Evolutionary conservation across 139 green algal genomes (phyloP).

Genomic region (Asterochloris sp.): DNA sequence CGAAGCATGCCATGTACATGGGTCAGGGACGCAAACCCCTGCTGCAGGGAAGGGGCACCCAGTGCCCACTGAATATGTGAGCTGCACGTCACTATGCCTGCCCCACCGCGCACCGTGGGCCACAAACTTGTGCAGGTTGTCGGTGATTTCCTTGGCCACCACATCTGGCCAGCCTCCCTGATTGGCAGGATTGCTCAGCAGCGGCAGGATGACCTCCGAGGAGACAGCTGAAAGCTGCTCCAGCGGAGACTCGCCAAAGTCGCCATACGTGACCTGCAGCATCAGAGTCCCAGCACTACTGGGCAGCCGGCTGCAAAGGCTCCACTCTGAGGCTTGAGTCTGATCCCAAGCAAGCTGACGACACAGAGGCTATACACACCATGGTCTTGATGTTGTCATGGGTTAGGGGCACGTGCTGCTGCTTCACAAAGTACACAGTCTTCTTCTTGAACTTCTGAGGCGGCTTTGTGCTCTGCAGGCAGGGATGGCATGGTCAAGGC

Average conservation of each 20-base stretch:
- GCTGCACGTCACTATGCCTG: background rate
- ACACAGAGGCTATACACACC: conserved; percentile 29
- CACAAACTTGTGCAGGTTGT: conserved; percentile 87
- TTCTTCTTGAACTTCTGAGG: conserved; percentile 76
- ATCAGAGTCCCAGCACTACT: background rate
- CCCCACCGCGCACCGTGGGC: conserved; percentile 46
- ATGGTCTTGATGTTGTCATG: conserved; percentile 64
- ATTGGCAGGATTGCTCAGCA: conserved; percentile 71
- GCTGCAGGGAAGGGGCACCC: too few species aligned
- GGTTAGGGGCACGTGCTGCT: conserved; percentile 42
- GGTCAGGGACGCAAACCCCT: too few species aligned
- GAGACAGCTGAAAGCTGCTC: conserved; percentile 70
- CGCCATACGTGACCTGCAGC: conserved; percentile 69
- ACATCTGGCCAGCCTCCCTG: conserved; percentile 83
- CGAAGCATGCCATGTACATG: too few species aligned
- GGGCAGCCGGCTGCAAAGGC: background rate
- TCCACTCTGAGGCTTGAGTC: too few species aligned
- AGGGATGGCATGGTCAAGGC: background rate
- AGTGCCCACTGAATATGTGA: background rate
- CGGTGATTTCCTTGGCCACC: conserved; percentile 77
- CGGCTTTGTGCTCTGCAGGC: conserved; percentile 55
- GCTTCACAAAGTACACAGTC: conserved; percentile 83
- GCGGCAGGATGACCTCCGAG: conserved; percentile 82
- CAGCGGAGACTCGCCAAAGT: conserved; percentile 71
- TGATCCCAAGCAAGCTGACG: too few species aligned